Evolutionary conservation across 2,329 filamentous ascomycete genomes (phyloP), one percentile per base, ranked within the genome.

Genomic region (Metarhizium humberi): DNA sequence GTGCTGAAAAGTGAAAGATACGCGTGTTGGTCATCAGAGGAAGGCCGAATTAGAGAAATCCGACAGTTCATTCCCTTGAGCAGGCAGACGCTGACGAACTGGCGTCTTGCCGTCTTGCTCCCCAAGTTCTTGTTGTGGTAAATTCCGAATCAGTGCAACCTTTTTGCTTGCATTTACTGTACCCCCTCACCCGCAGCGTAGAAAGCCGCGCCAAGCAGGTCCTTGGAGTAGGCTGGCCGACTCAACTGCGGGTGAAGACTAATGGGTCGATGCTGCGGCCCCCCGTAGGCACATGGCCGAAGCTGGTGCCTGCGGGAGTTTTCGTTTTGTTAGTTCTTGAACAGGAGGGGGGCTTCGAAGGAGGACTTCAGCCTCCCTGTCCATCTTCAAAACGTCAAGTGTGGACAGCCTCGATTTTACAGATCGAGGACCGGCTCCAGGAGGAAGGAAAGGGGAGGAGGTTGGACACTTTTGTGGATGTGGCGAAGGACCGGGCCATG

Each of bases 191-290:
- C 62, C 62, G 60, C 59, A 61, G 47, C 53, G 66, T 65, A 66
- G 64, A 66, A 61, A 65, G 43, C 53, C 55, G 45, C 63, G 59
- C 66, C 73, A 73, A 76, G 75, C 76, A 70, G 76, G 76, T 69
- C 53, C 72, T 74, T 72, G 71, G 64, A 57, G 55, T 56, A 59
- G 55, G 61, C 61, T 58, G 65, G 53, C 48, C 50, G 52, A 40
- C 45, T 52, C 29, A 57, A 56, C 53, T 51, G 58, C 61, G 60
- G 58, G 66, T 64, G 64, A 63, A 61, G 62, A 70, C 72, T 69
- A 70, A 68, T 73, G 75, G 76, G 77, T 76, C 76, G 76, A 78
- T 79, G 74, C 76, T 79, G 71, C 76, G 75, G 64, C 75, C 75
- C 71, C 74, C 63, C 72, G 70, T 67, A 68, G 36, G 40, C 38